Base-by-base conservation (phyloP, 208 protist genomes). In the Crithidia fasciculata region DNA sequence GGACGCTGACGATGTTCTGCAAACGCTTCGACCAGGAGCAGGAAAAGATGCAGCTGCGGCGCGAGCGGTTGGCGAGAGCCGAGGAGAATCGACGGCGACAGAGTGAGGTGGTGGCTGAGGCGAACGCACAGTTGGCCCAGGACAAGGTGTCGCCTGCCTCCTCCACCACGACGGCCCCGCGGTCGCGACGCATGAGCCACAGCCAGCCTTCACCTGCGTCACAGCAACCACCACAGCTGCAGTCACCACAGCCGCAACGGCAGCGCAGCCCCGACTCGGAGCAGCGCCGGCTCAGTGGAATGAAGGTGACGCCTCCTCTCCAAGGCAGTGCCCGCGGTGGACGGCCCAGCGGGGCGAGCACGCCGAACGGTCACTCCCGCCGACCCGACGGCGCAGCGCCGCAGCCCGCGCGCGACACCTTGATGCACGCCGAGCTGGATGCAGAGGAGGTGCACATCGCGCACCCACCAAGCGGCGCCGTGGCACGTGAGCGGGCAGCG, bases 1-100 rank as follows among this genome's bases (percentile, higher is more conserved):
- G 88, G 40, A 76, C 85, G 39, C 58, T 93, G 53, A 53, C 78
- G 8, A 78, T 62, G 50, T 93, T 95, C 73, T 79, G 83, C 62
- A 91, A 93, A 72, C 81, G 80, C 36, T 93, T 90, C 52, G 78
- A 87, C 13, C 59, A 65, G 28, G 85, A 90, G 69, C 66, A 57
- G 36, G 76, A 77, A 53, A 72, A 78, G 78, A 76, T 78, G 45
- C 64, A 64, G 36, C 53, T 81, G 59, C 59, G 43, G 41, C 47
- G 37, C 41, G 45, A 68, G 62, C 62, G 62, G 4, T 3, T 68
- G 9, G 62, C 62, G 5, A 40, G 62, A 37, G 62, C 60, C 37
- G 62, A 68, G 18, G 62, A 68, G 19, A 68, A 68, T 28, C 45
- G 49, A 3, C 49, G 62, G 5, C 62, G 62, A 4, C 62, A 68